These are phyloP conservation scores for Tremellales sp. DNA, from an alignment of 1,284 basidiomycete species.

Conservation along the genomic window DNA sequence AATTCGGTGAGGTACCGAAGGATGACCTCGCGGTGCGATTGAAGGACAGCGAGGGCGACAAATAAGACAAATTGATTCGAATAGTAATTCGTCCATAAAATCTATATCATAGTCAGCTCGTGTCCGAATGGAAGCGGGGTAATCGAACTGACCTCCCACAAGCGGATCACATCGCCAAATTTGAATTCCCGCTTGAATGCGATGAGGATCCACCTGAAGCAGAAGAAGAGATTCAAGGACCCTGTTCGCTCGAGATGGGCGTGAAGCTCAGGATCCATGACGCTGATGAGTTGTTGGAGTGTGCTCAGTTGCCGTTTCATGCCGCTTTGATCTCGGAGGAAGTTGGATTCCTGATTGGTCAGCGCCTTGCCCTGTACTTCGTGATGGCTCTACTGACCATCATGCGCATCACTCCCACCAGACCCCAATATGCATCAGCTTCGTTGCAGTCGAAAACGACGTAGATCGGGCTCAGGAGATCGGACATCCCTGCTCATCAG, in stretches of 20 bases:
- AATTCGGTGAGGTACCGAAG: slow-evolving; percentile 83
- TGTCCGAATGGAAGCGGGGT: slow-evolving; percentile 6
- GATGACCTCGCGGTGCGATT: slow-evolving; percentile 89
- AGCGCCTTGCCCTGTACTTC: not conserved
- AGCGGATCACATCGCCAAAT: slow-evolving; percentile 76
- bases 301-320: slow-evolving; percentile 92
- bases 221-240: slow-evolving; percentile 93
- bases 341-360: slow-evolving; percentile 75
- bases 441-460: slow-evolving; percentile 86
- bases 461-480: slow-evolving; percentile 89
- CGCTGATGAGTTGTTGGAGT: slow-evolving; percentile 80
- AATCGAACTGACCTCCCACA: slow-evolving; percentile 80
- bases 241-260: slow-evolving; percentile 84
- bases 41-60: slow-evolving; percentile 85
- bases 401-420: slow-evolving; percentile 88
- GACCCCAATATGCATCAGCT: slow-evolving; percentile 90
- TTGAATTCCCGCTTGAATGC: slow-evolving; percentile 93
- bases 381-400: slow-evolving; percentile 82
- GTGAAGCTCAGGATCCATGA: slow-evolving; percentile 93
- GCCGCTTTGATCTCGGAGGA: slow-evolving; percentile 91
- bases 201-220: slow-evolving; percentile 78
- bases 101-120: slow-evolving; percentile 11
- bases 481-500: slow-evolving; percentile 87
- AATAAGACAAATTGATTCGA: slow-evolving; percentile 87
- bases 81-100: slow-evolving; percentile 91